phyloP scores from a whole-genome alignment of 176 grass and related monocot species.

The Poa annua region DNA sequence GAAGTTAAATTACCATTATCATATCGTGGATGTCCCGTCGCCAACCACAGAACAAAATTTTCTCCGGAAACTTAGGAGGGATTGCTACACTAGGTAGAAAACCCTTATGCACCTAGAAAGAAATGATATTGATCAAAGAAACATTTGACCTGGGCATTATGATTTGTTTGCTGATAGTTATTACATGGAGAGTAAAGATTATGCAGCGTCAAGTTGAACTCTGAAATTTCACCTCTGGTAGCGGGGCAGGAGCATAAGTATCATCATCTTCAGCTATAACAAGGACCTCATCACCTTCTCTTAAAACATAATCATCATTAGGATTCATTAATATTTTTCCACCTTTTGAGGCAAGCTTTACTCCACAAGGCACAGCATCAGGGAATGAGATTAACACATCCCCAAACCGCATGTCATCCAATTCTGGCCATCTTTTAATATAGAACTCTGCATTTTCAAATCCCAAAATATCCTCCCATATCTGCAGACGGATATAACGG shows the following conservation, averaged over 20 bases:
- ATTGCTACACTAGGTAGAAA: constrained; percentile 72
- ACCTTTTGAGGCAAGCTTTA: constrained; percentile 78
- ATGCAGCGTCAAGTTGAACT: constrained; percentile 16
- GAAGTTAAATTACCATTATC: constrained; percentile 84
- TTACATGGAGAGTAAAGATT: constrained; percentile 16
- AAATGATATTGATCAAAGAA: constrained; percentile 32
- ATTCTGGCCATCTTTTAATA: constrained; percentile 92
- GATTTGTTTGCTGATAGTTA: background rate
- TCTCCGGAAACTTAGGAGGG: constrained; percentile 95
- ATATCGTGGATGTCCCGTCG: constrained; percentile 98
- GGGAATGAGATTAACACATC: constrained; percentile 94
- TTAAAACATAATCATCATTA: constrained; percentile 83
- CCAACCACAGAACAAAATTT: constrained; percentile 99
- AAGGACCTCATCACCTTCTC: constrained; percentile 86
- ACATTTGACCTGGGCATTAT: background rate
- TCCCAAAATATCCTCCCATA: constrained; percentile 99
- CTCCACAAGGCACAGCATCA: constrained; percentile 94
- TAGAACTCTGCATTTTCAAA: constrained; percentile 99
- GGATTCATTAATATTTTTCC: constrained; percentile 96
- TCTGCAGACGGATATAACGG: constrained; percentile 53
- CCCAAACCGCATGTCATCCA: constrained; percentile 84
- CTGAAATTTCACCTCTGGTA: constrained; percentile 63
- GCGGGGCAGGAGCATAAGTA: constrained; percentile 79
- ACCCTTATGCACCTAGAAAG: constrained; percentile 67
- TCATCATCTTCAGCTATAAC: constrained; percentile 99